Evolutionary conservation across 129 eudicot species (phyloP), one percentile per base, ranked within the genome.

Genomic region (Artemisia tridentata): DNA sequence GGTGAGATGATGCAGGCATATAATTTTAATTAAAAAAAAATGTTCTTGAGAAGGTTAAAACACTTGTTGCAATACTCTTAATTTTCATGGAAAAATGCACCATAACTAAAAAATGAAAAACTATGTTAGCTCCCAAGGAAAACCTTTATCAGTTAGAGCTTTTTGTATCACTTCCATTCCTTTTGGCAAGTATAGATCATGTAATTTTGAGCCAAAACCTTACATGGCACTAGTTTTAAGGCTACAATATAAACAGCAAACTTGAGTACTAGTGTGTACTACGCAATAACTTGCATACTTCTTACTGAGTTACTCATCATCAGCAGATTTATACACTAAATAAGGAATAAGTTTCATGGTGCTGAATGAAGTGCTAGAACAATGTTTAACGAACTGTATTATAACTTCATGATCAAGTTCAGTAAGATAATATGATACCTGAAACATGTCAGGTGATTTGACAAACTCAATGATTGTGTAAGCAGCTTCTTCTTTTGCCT

Each of bases 401-500:
- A 52, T 4, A 69, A 53, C 53, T 21, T 19, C 51, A 31, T 15
- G 69, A 25, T 25, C 10, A 14, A 29, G 27, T 64, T 16, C 57
- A 50, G 23, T 15, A 7, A 51, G 21, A 63, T 68, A 13, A 3
- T 13, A 63, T 53, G 43, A 48, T 86, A 93, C 98, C 98, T 93
- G 96, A 78, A 89, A 89, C 91, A 85, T 79, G 69, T 93, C 92
- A 65, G 96, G 88, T 65, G 96, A 72, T 85, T 80, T 93, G 63
- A 87, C 86, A 84, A 93, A 93, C 41, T 89, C 96, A 72, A 89
- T 55, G 51, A 85, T 69, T 31, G 95, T 74, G 63, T 76, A 78
- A n/a, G 81, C 92, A 48, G 98, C 96, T 79, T 83, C 96, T 71
- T 93, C 98, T 78, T 87, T 89, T 11, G 92, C 95, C 71, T 86